phyloP scores from a whole-genome alignment of 805 yeast genomes.

The Jamesozyma lodderae region DNA sequence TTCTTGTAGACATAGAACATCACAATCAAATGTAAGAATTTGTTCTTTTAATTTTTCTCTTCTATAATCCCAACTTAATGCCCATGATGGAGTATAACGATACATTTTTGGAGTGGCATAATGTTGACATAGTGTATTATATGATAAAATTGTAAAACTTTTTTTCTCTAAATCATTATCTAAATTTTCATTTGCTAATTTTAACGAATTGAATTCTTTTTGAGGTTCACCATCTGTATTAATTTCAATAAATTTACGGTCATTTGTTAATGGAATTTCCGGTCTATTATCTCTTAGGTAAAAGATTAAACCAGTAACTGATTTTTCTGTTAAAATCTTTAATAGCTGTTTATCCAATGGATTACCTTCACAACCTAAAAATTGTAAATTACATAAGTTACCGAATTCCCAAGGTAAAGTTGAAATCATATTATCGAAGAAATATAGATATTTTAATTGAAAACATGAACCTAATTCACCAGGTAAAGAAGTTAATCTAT shows the following conservation, averaged over 20 bases:
- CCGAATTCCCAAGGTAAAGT: constrained; percentile 82
- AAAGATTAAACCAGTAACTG: constrained; percentile 74
- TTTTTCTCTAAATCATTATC: constrained; percentile 24
- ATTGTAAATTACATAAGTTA: constrained; percentile 69
- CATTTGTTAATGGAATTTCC: constrained; percentile 50
- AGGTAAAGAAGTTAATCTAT: constrained; percentile 65
- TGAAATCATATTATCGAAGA: constrained; percentile 77
- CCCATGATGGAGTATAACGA: constrained; percentile 96
- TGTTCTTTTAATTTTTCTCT: constrained; percentile 68
- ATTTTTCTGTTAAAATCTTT: constrained; percentile 64
- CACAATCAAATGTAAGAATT: constrained; percentile 54
- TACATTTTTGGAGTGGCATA: constrained; percentile 90
- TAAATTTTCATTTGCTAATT: constrained; percentile 23
- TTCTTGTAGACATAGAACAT: constrained; percentile 87
- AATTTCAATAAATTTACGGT: constrained; percentile 76
- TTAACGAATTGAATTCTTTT: constrained; percentile 22
- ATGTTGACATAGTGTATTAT: constrained; percentile 90
- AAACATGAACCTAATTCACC: constrained; percentile 74
- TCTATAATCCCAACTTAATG: constrained; percentile 87
- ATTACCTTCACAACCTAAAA: constrained; percentile 91
- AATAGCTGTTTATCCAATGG: constrained; percentile 61
- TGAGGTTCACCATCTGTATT: constrained; percentile 65
- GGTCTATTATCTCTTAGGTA: constrained; percentile 80
- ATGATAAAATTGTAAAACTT: constrained; percentile 69
- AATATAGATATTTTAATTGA: constrained; percentile 69